Conservation (phyloP, 2,329 filamentous ascomycete genomes). For the Botryotinia convoluta region DNA sequence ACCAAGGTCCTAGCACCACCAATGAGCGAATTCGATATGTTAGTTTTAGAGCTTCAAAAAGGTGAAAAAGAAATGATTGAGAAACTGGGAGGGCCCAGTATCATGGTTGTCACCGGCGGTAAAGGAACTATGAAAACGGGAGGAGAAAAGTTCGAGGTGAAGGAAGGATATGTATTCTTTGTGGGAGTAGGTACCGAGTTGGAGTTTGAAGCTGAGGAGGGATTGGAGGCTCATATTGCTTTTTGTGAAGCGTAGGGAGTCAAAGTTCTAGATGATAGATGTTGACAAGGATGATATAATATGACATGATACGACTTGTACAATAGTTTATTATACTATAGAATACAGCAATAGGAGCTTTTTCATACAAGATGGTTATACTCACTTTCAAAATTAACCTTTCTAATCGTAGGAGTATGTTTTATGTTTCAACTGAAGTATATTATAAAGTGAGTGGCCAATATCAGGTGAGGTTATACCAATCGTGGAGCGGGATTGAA, state of each 20-base stretch:
- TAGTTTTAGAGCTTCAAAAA: slow-evolving; percentile 54
- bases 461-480: not conserved
- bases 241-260: slow-evolving; percentile 22
- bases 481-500: not conserved
- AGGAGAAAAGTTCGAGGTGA: slow-evolving; percentile 52
- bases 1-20: slow-evolving; percentile 64
- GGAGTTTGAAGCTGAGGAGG: slow-evolving; percentile 24
- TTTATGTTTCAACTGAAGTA: not conserved
- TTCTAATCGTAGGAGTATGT: not conserved
- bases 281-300: not conserved
- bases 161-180: slow-evolving; percentile 64
- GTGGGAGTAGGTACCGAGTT: slow-evolving; percentile 43
- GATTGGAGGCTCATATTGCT: slow-evolving; percentile 30
- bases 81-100: slow-evolving; percentile 57
- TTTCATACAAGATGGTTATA: not conserved
- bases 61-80: slow-evolving; percentile 59
- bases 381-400: not conserved
- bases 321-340: not conserved
- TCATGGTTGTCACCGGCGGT: slow-evolving; percentile 62
- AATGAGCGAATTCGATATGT: slow-evolving; percentile 69
- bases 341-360: not conserved
- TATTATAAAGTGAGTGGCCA: not conserved
- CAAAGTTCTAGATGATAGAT: not conserved
- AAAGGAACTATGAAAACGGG: slow-evolving; percentile 57
- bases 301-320: not conserved